These are phyloP conservation scores for Limnanthes douglasii DNA, from an alignment of 345 rosid species.

Conservation along the genomic window DNA sequence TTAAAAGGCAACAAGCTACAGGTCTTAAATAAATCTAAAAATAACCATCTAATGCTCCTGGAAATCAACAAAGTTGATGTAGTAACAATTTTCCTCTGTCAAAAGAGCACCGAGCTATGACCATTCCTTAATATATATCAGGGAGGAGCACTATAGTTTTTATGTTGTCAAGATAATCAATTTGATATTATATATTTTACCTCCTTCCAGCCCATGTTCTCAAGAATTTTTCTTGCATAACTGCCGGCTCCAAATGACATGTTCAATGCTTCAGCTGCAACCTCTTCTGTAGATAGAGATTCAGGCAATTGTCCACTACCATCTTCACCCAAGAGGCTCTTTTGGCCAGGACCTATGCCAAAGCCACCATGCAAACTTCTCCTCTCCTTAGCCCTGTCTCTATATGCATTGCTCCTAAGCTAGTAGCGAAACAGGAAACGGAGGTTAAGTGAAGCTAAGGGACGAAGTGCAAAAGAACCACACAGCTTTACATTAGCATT, in stretches of 20 bases:
- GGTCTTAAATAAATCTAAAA: no score
- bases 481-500: no score
- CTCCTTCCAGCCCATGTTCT: slow-evolving; percentile 93
- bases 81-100: no score
- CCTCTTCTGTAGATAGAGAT: slow-evolving; percentile 27
- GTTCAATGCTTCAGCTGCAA: slow-evolving; percentile 54
- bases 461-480: not conserved
- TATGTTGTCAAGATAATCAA: no score
- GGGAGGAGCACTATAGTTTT: no score
- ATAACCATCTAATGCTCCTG: no score
- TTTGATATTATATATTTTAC: slow-evolving; percentile 18
- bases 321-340: slow-evolving; percentile 15
- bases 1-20: no score
- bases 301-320: slow-evolving; percentile 15
- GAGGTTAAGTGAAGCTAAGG: not conserved
- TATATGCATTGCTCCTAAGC: slow-evolving; percentile 29
- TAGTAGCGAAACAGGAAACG: slow-evolving; percentile 9
- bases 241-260: slow-evolving; percentile 66
- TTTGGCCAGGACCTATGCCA: slow-evolving; percentile 84
- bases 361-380: slow-evolving; percentile 68
- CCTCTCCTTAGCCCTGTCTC: slow-evolving; percentile 93
- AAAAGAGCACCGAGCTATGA: no score
- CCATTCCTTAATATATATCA: no score
- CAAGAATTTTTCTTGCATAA: slow-evolving; percentile 62
- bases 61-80: no score